phyloP scores from a whole-genome alignment of 2,329 filamentous ascomycete genomes.

The Colletotrichum brevisporum region DNA sequence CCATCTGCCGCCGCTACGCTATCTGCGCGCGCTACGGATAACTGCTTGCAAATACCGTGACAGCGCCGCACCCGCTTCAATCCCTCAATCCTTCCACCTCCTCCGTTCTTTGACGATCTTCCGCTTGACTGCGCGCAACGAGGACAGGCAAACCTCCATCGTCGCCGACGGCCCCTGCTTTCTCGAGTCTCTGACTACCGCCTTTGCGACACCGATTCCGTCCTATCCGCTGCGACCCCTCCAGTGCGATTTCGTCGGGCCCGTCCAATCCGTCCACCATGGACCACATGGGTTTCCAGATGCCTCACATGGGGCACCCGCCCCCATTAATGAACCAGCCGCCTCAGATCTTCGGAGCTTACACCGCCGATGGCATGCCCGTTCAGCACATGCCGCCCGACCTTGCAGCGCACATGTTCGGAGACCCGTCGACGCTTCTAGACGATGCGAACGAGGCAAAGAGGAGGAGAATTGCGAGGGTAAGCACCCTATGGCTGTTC shows the following conservation, averaged over 20 bases:
- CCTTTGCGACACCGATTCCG: neutral
- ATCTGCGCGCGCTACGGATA: constrained; percentile 12
- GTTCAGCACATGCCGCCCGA: constrained; percentile 70
- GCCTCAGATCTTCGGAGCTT: constrained; percentile 78
- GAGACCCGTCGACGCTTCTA: constrained; percentile 68
- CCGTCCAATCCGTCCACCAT: constrained; percentile 48
- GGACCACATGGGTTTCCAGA: constrained; percentile 71
- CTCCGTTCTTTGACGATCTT: constrained; percentile 3
- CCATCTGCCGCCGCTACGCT: constrained; percentile 29
- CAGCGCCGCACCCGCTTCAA: constrained; percentile 9
- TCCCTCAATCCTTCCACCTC: neutral
- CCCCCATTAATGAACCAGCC: constrained; percentile 76
- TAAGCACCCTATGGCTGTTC: constrained; percentile 53
- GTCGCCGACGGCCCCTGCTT: constrained; percentile 9
- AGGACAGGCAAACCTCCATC: neutral
- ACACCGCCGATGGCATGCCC: constrained; percentile 71
- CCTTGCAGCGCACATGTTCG: constrained; percentile 72
- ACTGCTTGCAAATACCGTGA: constrained; percentile 34
- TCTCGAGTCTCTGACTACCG: neutral
- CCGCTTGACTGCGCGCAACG: constrained; percentile 5
- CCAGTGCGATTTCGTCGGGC: constrained; percentile 1
- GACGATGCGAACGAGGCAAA: constrained; percentile 86
- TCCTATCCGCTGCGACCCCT: neutral
- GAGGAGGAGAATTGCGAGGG: constrained; percentile 87
- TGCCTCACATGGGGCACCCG: constrained; percentile 65